phyloP scores from a whole-genome alignment of 2,329 filamentous ascomycete species.

The Colletotrichum eleusines region DNA sequence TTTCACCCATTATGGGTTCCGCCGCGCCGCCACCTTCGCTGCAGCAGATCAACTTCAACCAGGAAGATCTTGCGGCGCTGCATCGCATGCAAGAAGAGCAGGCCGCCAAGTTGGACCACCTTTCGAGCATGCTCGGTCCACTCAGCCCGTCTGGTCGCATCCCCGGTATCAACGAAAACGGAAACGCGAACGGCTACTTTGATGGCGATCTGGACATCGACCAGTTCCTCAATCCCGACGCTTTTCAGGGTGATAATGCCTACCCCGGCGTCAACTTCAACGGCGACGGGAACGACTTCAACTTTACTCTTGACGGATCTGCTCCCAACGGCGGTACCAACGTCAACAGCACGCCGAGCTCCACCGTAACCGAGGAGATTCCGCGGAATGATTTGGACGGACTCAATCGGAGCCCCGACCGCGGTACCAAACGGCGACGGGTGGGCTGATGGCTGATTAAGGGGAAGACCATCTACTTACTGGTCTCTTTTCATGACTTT shows the following conservation, averaged over 20 bases:
- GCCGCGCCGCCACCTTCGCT: slow-evolving; percentile 64
- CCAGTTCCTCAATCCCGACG: slow-evolving; percentile 59
- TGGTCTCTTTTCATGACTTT: slow-evolving; percentile 18
- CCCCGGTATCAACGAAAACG: slow-evolving; percentile 71
- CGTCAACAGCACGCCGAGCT: slow-evolving; percentile 57
- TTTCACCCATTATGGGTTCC: slow-evolving; percentile 64
- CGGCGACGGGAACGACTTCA: slow-evolving; percentile 62
- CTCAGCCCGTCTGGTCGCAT: slow-evolving; percentile 84
- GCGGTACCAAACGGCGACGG: slow-evolving; percentile 55
- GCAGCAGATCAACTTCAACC: slow-evolving; percentile 74
- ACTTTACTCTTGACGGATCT: slow-evolving; percentile 61
- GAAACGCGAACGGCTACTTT: slow-evolving; percentile 50
- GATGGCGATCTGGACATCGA: slow-evolving; percentile 61
- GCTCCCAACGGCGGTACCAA: slow-evolving; percentile 46
- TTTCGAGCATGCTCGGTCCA: slow-evolving; percentile 81
- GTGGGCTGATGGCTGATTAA: slow-evolving; percentile 41
- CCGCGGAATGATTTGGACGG: slow-evolving; percentile 56
- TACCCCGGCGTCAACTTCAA: slow-evolving; percentile 57
- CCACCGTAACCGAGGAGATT: slow-evolving; percentile 65
- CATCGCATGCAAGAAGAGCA: slow-evolving; percentile 85
- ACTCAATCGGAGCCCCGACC: slow-evolving; percentile 45
- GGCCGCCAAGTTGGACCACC: slow-evolving; percentile 78
- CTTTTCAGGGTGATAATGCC: slow-evolving; percentile 57
- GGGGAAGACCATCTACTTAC: neutral
- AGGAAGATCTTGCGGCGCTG: slow-evolving; percentile 82